A percentile compares a stretch with the other conserved stretches of the same genome.
These are phyloP conservation scores for Myxozyma monticola DNA, from an alignment of 805 yeast species.

Conservation along the genomic window DNA sequence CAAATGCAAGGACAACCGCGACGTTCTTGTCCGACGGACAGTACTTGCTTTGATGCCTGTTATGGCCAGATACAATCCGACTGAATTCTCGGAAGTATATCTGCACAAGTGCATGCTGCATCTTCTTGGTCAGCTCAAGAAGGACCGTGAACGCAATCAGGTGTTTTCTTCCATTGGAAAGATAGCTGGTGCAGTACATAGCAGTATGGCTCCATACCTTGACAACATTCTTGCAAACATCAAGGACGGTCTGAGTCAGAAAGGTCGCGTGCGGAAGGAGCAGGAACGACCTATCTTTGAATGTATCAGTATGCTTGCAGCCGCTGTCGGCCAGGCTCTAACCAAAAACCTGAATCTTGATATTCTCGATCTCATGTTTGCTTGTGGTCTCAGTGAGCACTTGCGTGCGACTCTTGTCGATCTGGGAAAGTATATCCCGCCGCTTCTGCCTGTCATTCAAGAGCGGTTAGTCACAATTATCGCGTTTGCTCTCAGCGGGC, in stretches of 20 bases:
- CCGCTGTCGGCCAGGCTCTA: slow-evolving; percentile 88
- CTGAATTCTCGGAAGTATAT: slow-evolving; percentile 73
- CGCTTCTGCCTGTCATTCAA: slow-evolving; percentile 71
- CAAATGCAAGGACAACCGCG: slow-evolving; percentile 72
- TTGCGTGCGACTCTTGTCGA: slow-evolving; percentile 73
- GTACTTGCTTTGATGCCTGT: slow-evolving; percentile 82
- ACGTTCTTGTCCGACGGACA: slow-evolving; percentile 73
- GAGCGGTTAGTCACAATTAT: slow-evolving; percentile 68
- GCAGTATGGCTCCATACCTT: slow-evolving; percentile 81
- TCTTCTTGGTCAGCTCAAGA: slow-evolving; percentile 74
- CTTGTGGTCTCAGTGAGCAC: slow-evolving; percentile 80
- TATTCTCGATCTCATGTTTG: slow-evolving; percentile 71
- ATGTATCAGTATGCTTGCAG: slow-evolving; percentile 82
- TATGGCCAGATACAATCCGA: slow-evolving; percentile 74
- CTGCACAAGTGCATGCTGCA: slow-evolving; percentile 76
- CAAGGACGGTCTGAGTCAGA: slow-evolving; percentile 71
- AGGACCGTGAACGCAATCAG: slow-evolving; percentile 71
- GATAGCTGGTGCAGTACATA: slow-evolving; percentile 72
- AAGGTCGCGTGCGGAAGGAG: slow-evolving; percentile 61
- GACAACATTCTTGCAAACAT: slow-evolving; percentile 84
- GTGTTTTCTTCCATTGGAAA: slow-evolving; percentile 82
- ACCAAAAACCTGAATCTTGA: slow-evolving; percentile 85
- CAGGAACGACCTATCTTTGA: slow-evolving; percentile 84
- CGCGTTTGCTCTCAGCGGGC: slow-evolving; percentile 77
- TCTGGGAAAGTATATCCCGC: slow-evolving; percentile 72